These are phyloP conservation scores for Cystobasidium sp. DNA, from an alignment of 1,284 basidiomycete species.

Conservation along the genomic window DNA sequence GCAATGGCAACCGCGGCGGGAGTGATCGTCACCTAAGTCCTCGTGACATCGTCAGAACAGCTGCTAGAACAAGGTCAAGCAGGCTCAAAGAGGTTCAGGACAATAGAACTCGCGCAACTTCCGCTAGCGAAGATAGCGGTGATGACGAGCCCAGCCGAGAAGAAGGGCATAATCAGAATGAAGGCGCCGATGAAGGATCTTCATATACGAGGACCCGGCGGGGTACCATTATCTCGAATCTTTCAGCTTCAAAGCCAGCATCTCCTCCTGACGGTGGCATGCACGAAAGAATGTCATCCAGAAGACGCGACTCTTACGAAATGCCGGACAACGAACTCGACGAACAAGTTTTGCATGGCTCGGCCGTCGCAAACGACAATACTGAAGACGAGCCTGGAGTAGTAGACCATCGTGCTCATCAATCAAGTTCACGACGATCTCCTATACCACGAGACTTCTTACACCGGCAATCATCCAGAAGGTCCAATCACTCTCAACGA, in stretches of 20 bases:
- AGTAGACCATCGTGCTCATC: constrained; percentile 37
- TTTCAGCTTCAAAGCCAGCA: constrained; percentile 36
- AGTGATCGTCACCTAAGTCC: constrained; percentile 33
- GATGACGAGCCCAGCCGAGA: constrained; percentile 9
- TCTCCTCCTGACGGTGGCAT: constrained; percentile 6
- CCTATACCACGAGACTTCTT: constrained; percentile 29
- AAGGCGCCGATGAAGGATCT: not conserved
- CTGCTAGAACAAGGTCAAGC: constrained; percentile 28
- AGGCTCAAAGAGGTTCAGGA: constrained; percentile 29
- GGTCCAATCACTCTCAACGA: constrained; percentile 21
- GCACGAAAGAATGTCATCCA: constrained; percentile 13
- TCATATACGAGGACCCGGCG: constrained; percentile 15
- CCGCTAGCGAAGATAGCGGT: constrained; percentile 21
- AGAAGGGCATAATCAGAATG: constrained; percentile 19
- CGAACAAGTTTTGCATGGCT: constrained; percentile 27
- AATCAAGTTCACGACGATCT: constrained; percentile 19
- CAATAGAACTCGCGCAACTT: constrained; percentile 6
- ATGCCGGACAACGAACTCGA: constrained; percentile 36
- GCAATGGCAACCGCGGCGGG: constrained; percentile 9
- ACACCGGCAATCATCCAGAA: constrained; percentile 26
- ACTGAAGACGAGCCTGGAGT: constrained; percentile 38
- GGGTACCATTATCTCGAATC: constrained; percentile 19
- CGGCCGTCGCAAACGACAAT: constrained; percentile 22
- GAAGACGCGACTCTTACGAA: constrained; percentile 28
- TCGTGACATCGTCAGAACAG: constrained; percentile 30